Percentiles rank a stretch among this genome's conserved stretches.
Evolutionary conservation across 2,329 filamentous ascomycete genomes (phyloP).

Genomic region (Claviceps sp.): DNA sequence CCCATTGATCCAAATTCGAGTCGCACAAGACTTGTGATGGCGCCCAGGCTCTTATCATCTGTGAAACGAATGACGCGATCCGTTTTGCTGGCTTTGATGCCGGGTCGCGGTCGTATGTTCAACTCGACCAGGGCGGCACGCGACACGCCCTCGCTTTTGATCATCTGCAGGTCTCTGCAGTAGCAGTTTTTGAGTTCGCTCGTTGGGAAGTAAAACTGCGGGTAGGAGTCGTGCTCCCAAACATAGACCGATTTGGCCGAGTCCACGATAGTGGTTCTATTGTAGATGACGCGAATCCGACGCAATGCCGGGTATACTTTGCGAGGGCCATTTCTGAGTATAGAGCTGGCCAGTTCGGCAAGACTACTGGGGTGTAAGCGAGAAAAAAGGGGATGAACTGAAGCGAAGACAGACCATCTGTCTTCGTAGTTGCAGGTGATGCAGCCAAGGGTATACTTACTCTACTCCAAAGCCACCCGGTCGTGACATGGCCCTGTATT

Average conservation of each 20-base stretch:
- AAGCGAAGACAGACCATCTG: not conserved
- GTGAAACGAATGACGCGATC: slow-evolving; percentile 26
- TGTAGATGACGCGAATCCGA: slow-evolving; percentile 21
- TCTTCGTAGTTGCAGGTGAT: not conserved
- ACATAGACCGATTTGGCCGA: slow-evolving; percentile 23
- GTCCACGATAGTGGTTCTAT: slow-evolving; percentile 22
- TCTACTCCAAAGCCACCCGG: slow-evolving; percentile 7
- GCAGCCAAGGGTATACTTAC: slow-evolving; percentile 4
- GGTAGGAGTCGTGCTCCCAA: slow-evolving; percentile 36
- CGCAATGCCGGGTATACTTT: slow-evolving; percentile 14
- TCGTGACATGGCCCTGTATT: slow-evolving; percentile 3
- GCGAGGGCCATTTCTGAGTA: slow-evolving; percentile 15
- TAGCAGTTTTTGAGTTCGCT: slow-evolving; percentile 17
- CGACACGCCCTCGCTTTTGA: slow-evolving; percentile 13
- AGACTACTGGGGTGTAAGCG: slow-evolving; percentile 11
- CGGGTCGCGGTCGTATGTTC: slow-evolving; percentile 14
- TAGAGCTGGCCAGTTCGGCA: slow-evolving; percentile 13
- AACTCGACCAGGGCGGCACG: slow-evolving; percentile 19
- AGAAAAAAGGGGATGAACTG: not conserved
- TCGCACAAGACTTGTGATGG: slow-evolving; percentile 19
- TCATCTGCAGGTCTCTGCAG: slow-evolving; percentile 13
- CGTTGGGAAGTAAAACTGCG: slow-evolving; percentile 29
- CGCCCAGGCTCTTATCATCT: slow-evolving; percentile 22
- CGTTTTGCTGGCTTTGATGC: slow-evolving; percentile 13
- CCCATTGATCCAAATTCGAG: slow-evolving; percentile 23